Evolutionary conservation across 225 moss, liverwort and hornwort genomes (phyloP).

Genomic region (Marchantia polymorpha): DNA sequence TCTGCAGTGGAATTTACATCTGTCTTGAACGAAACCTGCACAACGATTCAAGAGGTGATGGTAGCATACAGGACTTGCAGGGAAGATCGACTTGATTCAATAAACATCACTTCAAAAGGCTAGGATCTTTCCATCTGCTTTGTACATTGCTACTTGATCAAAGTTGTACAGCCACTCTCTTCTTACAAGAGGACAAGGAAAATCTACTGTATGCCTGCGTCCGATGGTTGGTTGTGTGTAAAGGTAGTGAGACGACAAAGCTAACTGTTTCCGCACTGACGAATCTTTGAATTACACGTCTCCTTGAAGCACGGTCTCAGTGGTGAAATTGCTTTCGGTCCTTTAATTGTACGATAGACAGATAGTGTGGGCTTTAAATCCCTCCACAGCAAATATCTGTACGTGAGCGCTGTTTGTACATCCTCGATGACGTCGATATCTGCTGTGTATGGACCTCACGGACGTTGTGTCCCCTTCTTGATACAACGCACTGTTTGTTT

Average conservation of each 20-base stretch:
- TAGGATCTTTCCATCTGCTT: not conserved
- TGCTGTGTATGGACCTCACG: not conserved
- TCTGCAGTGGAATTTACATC: conserved; percentile 55
- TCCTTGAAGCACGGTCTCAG: no score
- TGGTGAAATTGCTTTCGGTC: no score
- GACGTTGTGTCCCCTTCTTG: not conserved
- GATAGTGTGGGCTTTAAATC: no score
- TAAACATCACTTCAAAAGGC: not conserved
- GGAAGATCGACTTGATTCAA: conserved; percentile 14
- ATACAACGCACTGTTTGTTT: not conserved
- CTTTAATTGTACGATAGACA: no score
- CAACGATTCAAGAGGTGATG: conserved; percentile 38
- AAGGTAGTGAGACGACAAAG: no score
- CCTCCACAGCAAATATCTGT: not conserved
- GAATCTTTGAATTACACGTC: no score
- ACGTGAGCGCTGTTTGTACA: not conserved
- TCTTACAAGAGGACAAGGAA: not conserved
- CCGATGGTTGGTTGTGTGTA: no score
- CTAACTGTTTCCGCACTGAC: no score
- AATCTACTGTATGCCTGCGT: not conserved
- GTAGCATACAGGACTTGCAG: conserved; percentile 44
- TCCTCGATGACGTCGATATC: not conserved
- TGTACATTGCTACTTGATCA: not conserved
- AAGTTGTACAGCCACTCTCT: not conserved
- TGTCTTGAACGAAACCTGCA: conserved; percentile 46